Conservation (phyloP, 805 yeast species). For the Sugiyamaella smithiae region DNA sequence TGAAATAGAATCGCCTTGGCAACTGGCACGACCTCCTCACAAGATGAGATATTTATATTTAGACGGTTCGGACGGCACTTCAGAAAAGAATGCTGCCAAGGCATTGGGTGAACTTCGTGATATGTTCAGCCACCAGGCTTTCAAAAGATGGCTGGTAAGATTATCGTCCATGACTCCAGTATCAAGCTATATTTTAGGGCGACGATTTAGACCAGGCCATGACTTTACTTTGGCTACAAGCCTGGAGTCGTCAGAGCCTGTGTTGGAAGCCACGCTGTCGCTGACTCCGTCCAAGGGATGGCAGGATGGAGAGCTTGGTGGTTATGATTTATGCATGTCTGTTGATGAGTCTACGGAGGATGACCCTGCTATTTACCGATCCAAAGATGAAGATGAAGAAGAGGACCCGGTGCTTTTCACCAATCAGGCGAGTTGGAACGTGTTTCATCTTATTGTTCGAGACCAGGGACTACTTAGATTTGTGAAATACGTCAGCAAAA, state of each 20-base stretch:
- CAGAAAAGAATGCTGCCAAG: slow-evolving; percentile 22
- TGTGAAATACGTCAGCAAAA: slow-evolving; percentile 84
- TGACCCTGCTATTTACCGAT: slow-evolving; percentile 80
- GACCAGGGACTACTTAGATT: slow-evolving; percentile 87
- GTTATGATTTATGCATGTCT: slow-evolving; percentile 86
- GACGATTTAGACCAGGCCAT: slow-evolving; percentile 92
- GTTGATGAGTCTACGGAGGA: slow-evolving; percentile 44
- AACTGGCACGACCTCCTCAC: slow-evolving; percentile 89
- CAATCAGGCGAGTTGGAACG: slow-evolving; percentile 81
- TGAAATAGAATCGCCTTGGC: slow-evolving; percentile 76
- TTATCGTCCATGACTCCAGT: slow-evolving; percentile 60
- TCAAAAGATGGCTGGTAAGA: slow-evolving; percentile 63
- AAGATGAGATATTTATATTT: slow-evolving; percentile 83
- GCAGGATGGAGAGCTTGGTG: slow-evolving; percentile 88
- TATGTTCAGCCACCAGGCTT: slow-evolving; percentile 59
- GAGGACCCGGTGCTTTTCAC: slow-evolving; percentile 78
- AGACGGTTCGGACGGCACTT: slow-evolving; percentile 54
- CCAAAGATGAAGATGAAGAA: slow-evolving; percentile 57
- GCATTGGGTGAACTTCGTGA: slow-evolving; percentile 44
- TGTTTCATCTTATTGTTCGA: slow-evolving; percentile 69
- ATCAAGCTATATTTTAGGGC: slow-evolving; percentile 64
- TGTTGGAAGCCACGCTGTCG: slow-evolving; percentile 76
- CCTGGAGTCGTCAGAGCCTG: slow-evolving; percentile 40
- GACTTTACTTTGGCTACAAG: slow-evolving; percentile 90
- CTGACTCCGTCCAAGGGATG: slow-evolving; percentile 82